Base-by-base conservation (phyloP, 1,284 basidiomycete genomes). In the Ceraceosorus guamensis region DNA sequence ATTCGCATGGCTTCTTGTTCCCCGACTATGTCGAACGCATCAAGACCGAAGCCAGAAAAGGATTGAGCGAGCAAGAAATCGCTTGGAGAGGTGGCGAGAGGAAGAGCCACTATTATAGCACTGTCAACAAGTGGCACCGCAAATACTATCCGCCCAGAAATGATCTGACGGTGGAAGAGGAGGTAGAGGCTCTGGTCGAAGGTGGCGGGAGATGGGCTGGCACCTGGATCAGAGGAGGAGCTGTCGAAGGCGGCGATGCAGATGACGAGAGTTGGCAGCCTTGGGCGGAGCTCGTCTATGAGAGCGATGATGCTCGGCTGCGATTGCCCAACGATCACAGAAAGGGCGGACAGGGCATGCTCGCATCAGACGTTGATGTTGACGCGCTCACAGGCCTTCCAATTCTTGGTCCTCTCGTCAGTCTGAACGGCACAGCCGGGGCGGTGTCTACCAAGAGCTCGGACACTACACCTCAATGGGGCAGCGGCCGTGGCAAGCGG, bases 1-100 rank as follows among this genome's bases (percentile, higher is more conserved):
- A 97, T 76, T 85, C 90, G 4, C 93, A 96, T 78, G 93, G 93
- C 0, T 98, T 90, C 80, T 78, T 97, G n/a, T 98, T 92, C 79
- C 93, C 93, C 0, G 89, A 91, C 24, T 86, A 92, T 75, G 87
- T 85, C 31, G 82, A 83, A 48, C 83, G 86, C 46, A 82, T 91
- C 48, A 84, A 77, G 53, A 45, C 65, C 13, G 78, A 79, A 58
- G 76, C 70, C 7, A 59, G 67, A 32, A 58, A 64, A 8, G 79
- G 79, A 13, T 66, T 79, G 33, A 66, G 62, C 82, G 50, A 59
- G 56, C 51, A 78, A 73, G 62, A 77, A 72, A 58, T 66, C 37
- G 50, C 67, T 55, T 33, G 72, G 52, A 62, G 76, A 56, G 64
- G 78, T 60, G 73, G 66, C 60, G 68, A 68, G 59, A 84, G 82